Percentiles rank a stretch among this genome's conserved stretches.
phyloP scores from a whole-genome alignment of 1,284 basidiomycete genomes.

The Tylopilus sp. region DNA sequence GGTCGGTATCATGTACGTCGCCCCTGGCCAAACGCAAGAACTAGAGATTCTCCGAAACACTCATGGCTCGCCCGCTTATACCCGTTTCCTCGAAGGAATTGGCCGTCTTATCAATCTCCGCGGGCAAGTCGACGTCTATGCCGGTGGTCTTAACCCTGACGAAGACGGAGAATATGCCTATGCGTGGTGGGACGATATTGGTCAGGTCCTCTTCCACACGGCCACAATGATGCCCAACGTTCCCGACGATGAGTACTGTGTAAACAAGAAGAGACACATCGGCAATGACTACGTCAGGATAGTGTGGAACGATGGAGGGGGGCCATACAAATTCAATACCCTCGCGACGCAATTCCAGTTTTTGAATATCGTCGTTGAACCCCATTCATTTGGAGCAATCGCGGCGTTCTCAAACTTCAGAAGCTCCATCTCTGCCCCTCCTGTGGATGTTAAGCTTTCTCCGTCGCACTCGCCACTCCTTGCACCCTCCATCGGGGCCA shows the following conservation, averaged over 20 bases:
- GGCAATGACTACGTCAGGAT: conserved; percentile 96
- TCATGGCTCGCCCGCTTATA: conserved; percentile 93
- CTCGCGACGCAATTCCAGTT: conserved; percentile 94
- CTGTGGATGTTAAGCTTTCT: conserved; percentile 18
- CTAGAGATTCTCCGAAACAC: conserved; percentile 86
- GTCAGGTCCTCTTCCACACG: conserved; percentile 93
- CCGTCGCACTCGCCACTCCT: conserved; percentile 22
- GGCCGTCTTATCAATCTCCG: conserved; percentile 89
- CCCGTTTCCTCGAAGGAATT: conserved; percentile 86
- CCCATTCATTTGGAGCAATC: conserved; percentile 82
- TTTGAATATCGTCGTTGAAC: conserved; percentile 95
- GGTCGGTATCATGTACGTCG: conserved; percentile 95
- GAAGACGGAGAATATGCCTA: conserved; percentile 94
- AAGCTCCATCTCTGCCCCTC: neutral
- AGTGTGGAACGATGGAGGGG: conserved; percentile 95
- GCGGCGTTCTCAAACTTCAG: conserved; percentile 68
- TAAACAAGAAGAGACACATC: conserved; percentile 88
- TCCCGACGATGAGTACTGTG: conserved; percentile 63
- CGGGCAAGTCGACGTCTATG: conserved; percentile 91
- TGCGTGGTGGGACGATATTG: conserved; percentile 98
- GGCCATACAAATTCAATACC: conserved; percentile 87
- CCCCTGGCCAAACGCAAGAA: conserved; percentile 85
- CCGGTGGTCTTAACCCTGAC: conserved; percentile 85
- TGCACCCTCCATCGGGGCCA: conserved; percentile 10
- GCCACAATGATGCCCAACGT: conserved; percentile 95